Base-by-base conservation (phyloP, 805 yeast species). In the Candida glaebosa region DNA sequence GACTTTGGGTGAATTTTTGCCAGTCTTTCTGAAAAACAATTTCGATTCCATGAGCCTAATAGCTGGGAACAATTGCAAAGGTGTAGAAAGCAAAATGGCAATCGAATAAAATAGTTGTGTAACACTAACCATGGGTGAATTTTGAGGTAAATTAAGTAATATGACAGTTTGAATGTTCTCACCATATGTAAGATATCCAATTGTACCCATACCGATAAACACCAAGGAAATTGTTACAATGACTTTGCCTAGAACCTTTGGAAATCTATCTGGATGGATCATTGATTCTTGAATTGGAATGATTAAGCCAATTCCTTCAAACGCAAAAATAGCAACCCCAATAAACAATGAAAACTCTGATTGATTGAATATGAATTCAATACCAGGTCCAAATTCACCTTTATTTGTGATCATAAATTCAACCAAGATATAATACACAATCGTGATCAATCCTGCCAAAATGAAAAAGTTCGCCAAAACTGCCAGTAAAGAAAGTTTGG, bases 281-380 rank as follows among this genome's bases (percentile, higher is more conserved):
- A 86, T 86, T 1, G 93, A 82, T 50, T 85, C 87, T 53, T 85
- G 88, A 40, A 86, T 82, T 0, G 95, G 95, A 18, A 86, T 82
- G 38, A 86, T 82, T 36, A 86, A 67, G 0, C 95, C 93, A 43
- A 86, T 84, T 1, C 95, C 95, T 63, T 86, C 95, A 56, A 84
- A 86, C n/a, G 93, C 88, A 67, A 86, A 86, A 22, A 86, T 85
- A 2, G 91, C 90, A 5, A 86, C 87, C 6, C 95, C 95, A 38
- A 85, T 80, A 54, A 85, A 85, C 37, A 86, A 61, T 0, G 91
- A 78, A 72, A 87, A 85, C 38, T 72, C 72, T 3, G 72, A 67
- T 22, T 65, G 46, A 57, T 84, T 84, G 62, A 84, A 75, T 25
- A 62, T 57, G 38, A 61, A 59, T 17, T 69, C 67, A 24, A 84